A percentile compares a stretch with the other conserved stretches of the same genome.
Evolutionary conservation across 2,329 filamentous ascomycete genomes (phyloP).

Genomic region (Chrysoporthe austroafricana): DNA sequence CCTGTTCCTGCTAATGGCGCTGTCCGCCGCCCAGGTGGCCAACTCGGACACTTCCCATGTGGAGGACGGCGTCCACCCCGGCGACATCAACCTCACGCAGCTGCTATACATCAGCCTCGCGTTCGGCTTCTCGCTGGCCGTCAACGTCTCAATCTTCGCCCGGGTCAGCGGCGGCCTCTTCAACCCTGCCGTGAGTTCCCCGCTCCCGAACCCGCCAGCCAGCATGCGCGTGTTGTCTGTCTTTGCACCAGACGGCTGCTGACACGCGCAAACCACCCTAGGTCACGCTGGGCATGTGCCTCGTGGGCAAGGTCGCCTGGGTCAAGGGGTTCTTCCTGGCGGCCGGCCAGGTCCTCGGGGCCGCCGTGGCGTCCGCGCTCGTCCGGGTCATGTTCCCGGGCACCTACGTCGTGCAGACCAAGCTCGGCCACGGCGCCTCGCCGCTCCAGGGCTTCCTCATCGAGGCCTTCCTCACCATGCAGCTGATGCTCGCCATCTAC

Average conservation of each 20-base stretch:
- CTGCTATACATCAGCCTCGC: constrained; percentile 33
- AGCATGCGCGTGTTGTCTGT: too few relatives aligned
- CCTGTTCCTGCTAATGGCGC: constrained; percentile 28
- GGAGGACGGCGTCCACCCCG: constrained; percentile 19
- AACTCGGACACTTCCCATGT: constrained; percentile 28
- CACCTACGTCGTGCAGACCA: constrained; percentile 49
- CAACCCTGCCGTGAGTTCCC: constrained; percentile 26
- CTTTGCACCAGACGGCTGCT: neutral
- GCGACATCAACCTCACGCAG: constrained; percentile 31
- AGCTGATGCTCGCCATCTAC: constrained; percentile 55
- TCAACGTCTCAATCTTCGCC: constrained; percentile 28
- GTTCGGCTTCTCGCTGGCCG: constrained; percentile 26
- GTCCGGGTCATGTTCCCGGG: constrained; percentile 42
- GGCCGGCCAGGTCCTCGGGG: constrained; percentile 29
- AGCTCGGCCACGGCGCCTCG: constrained; percentile 47
- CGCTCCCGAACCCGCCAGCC: neutral
- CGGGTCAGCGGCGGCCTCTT: constrained; percentile 27
- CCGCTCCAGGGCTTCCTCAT: constrained; percentile 55
- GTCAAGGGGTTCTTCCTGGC: constrained; percentile 43
- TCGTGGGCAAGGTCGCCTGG: constrained; percentile 48
- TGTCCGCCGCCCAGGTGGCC: constrained; percentile 33
- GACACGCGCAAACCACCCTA: neutral
- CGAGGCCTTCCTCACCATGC: constrained; percentile 55
- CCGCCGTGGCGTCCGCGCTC: constrained; percentile 47
- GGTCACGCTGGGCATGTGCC: constrained; percentile 49